Conservation (phyloP, 305 asterid species). For the Rubia tinctorum region DNA sequence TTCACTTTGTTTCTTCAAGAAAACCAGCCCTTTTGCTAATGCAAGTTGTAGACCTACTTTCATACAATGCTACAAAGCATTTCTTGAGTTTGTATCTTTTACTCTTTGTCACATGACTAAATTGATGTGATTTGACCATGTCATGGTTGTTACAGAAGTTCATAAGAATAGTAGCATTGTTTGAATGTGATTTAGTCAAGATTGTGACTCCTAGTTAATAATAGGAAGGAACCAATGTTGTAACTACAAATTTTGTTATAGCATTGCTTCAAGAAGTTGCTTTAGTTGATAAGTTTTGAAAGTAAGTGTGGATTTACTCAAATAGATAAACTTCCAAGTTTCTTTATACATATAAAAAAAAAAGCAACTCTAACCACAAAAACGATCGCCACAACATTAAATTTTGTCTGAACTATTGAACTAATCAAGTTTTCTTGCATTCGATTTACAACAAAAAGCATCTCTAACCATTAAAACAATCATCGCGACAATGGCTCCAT, state of each 20-base stretch:
- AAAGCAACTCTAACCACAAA: too few relatives aligned
- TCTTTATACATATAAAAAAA: too few relatives aligned
- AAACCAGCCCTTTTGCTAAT: neutral
- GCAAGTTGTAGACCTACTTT: conserved; percentile 11
- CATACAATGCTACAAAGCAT: conserved; percentile 5
- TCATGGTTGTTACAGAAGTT: conserved; percentile 1
- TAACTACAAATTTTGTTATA: neutral
- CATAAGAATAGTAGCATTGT: neutral
- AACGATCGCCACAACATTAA: too few relatives aligned
- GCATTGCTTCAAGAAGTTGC: neutral
- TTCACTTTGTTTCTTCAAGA: neutral
- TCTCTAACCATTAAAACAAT: too few relatives aligned
- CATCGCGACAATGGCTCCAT: neutral
- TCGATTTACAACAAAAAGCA: neutral
- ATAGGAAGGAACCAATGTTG: neutral
- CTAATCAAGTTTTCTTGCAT: neutral
- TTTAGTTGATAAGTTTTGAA: neutral
- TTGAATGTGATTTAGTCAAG: neutral
- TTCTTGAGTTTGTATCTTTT: conserved; percentile 3
- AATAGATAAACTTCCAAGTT: too few relatives aligned
- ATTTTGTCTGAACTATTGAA: neutral
- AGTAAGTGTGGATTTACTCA: too few relatives aligned
- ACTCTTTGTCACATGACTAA: neutral
- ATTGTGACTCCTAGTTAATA: neutral
- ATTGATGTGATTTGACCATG: neutral